A percentile compares a stretch with the other conserved stretches of the same genome.
Conservation (phyloP, 2,329 filamentous ascomycete species). For the Pseudocercospora cruenta region DNA sequence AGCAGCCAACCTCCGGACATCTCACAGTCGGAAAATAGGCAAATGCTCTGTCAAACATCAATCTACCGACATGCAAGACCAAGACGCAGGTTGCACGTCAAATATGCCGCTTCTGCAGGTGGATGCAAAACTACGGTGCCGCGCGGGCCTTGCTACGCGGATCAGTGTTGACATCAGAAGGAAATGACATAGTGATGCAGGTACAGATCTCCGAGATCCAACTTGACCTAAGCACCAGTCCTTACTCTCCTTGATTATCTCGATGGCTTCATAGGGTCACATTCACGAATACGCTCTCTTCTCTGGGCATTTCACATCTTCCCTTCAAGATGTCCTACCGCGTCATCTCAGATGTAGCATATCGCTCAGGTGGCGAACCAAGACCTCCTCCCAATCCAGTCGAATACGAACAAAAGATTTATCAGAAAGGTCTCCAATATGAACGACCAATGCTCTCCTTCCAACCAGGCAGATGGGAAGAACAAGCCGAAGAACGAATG, state of each 20-base stretch:
- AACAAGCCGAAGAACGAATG: slow-evolving; percentile 34
- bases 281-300: neutral
- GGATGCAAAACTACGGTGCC: neutral
- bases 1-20: too few relatives aligned
- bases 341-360: slow-evolving; percentile 6
- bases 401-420: slow-evolving; percentile 39
- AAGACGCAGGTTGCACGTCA: too few relatives aligned
- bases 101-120: neutral
- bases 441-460: slow-evolving; percentile 41
- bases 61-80: too few relatives aligned
- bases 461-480: slow-evolving; percentile 37
- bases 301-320: too few relatives aligned
- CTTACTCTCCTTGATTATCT: neutral
- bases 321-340: slow-evolving; percentile 9
- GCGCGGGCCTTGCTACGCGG: neutral
- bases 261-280: too few relatives aligned
- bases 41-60: too few relatives aligned
- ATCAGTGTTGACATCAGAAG: neutral
- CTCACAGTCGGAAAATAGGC: too few relatives aligned
- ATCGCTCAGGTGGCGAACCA: slow-evolving; percentile 4
- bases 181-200: neutral
- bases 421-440: slow-evolving; percentile 39
- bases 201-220: neutral
- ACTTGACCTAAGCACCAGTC: neutral
- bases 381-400: slow-evolving; percentile 18